Conservation (phyloP, 176 grass and related monocot species). For the Triticum dicoccoides region DNA sequence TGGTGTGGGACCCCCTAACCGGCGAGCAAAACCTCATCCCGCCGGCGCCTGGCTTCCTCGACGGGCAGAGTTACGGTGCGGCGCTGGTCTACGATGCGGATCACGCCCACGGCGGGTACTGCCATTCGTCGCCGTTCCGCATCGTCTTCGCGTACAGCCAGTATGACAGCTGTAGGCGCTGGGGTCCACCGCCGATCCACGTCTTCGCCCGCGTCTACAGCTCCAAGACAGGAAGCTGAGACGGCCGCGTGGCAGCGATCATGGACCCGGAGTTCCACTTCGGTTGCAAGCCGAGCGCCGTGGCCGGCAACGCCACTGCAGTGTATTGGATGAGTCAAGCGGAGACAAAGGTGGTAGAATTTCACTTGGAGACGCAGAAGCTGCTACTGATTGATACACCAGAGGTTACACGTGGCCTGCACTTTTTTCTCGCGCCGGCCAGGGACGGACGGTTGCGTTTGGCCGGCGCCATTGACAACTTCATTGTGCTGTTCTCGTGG, state of each 20-base stretch:
- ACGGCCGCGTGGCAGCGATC: not conserved
- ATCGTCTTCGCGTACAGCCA: not conserved
- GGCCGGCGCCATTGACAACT: not conserved
- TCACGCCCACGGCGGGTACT: not conserved
- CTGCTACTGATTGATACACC: not conserved
- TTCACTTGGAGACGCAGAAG: not conserved
- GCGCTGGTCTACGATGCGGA: not conserved
- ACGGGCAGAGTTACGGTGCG: not conserved
- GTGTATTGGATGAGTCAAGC: not conserved
- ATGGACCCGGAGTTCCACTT: not conserved
- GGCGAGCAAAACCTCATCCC: not conserved
- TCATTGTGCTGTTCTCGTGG: not conserved
- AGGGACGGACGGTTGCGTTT: not conserved
- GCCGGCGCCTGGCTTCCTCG: not conserved
- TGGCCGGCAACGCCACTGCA: not conserved
- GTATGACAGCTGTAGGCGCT: no score
- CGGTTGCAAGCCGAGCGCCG: not conserved
- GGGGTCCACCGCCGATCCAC: not conserved
- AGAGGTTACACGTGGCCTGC: not conserved
- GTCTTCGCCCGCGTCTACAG: not conserved
- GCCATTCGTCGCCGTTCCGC: not conserved
- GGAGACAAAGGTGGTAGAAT: not conserved
- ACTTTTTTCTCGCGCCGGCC: not conserved
- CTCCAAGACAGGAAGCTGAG: not conserved
- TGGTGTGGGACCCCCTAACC: not conserved